These are phyloP conservation scores for Hypseocharis bilobata DNA, from an alignment of 441 rosid species.

Conservation along the genomic window DNA sequence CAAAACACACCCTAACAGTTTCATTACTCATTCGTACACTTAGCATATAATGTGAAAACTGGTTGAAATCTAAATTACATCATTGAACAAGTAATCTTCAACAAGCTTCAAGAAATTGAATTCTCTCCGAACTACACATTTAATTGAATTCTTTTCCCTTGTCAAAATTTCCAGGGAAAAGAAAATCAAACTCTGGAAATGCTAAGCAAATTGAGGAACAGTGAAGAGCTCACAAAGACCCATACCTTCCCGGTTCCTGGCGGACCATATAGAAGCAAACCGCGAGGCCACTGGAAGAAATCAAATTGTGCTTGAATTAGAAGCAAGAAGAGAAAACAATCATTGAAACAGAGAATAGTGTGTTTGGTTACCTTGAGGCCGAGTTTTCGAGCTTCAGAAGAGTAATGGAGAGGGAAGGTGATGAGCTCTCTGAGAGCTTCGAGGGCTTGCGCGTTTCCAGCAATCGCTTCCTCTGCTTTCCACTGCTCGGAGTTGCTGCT, in stretches of 20 bases:
- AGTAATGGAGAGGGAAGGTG: constrained; percentile 52
- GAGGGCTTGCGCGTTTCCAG: constrained; percentile 62
- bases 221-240: neutral
- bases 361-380: constrained; percentile 55
- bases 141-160: too few species aligned
- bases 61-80: too few species aligned
- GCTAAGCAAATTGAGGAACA: neutral
- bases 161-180: neutral
- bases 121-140: too few species aligned
- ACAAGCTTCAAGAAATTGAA: neutral
- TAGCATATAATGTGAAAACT: too few species aligned
- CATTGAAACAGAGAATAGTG: neutral
- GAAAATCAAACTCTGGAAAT: neutral
- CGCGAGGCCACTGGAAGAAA: constrained; percentile 66
- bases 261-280: constrained; percentile 73
- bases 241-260: constrained; percentile 81
- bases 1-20: neutral
- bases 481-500: constrained; percentile 23
- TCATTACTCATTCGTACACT: neutral
- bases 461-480: constrained; percentile 68
- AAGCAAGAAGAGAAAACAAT: neutral
- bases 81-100: too few species aligned
- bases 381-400: constrained; percentile 57
- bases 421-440: constrained; percentile 77
- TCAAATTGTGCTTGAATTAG: neutral